A percentile compares a stretch with the other conserved stretches of the same genome.
Evolutionary conservation across 805 yeast species (phyloP).

Genomic region (Candida insectorum): DNA sequence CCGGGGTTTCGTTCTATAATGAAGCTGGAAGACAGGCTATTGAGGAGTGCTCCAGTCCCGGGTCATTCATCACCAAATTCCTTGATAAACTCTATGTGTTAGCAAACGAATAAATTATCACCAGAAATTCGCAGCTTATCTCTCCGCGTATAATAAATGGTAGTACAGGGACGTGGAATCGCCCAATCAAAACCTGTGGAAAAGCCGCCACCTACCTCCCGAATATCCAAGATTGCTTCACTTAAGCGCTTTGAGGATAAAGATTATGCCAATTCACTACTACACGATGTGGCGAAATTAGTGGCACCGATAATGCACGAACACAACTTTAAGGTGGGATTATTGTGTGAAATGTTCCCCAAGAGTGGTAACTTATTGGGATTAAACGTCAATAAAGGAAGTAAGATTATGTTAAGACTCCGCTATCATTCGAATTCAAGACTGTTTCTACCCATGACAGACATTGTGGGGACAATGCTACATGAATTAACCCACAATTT

Average conservation of each 20-base stretch:
- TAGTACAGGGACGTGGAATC: slow-evolving; percentile 5
- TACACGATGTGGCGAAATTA: slow-evolving; percentile 64
- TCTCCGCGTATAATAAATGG: slow-evolving; percentile 7
- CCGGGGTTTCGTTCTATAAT: slow-evolving; percentile 59
- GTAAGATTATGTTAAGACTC: slow-evolving; percentile 66
- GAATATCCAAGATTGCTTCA: slow-evolving; percentile 34
- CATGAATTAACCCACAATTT: slow-evolving; percentile 86
- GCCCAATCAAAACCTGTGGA: slow-evolving; percentile 10
- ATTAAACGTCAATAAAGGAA: slow-evolving; percentile 76
- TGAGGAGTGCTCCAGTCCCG: slow-evolving; percentile 43
- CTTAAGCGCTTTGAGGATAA: slow-evolving; percentile 33
- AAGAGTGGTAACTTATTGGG: slow-evolving; percentile 65
- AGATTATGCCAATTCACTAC: slow-evolving; percentile 43
- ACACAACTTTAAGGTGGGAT: slow-evolving; percentile 60
- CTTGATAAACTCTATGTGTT: slow-evolving; percentile 35
- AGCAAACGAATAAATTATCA: neutral
- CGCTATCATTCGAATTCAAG: slow-evolving; percentile 53
- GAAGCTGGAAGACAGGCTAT: slow-evolving; percentile 59
- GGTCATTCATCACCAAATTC: slow-evolving; percentile 47
- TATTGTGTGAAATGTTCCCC: slow-evolving; percentile 80
- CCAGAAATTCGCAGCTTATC: neutral
- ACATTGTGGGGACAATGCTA: slow-evolving; percentile 75
- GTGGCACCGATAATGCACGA: slow-evolving; percentile 80
- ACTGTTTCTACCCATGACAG: slow-evolving; percentile 60
- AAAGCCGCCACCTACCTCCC: slow-evolving; percentile 32